phyloP scores from a whole-genome alignment of 805 yeast genomes.

The Saturnispora dispora region DNA sequence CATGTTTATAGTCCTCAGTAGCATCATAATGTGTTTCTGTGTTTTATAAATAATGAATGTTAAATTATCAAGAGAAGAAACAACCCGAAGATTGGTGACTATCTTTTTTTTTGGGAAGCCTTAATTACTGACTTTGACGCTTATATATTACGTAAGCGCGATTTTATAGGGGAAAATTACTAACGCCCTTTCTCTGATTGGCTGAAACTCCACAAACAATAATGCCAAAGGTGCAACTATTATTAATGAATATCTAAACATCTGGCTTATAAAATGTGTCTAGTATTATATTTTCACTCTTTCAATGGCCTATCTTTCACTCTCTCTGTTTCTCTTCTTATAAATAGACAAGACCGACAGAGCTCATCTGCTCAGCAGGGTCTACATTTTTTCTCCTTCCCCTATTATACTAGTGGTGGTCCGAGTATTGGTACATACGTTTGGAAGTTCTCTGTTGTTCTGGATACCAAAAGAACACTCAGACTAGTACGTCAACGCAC shows the following conservation, averaged over 20 bases:
- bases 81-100: not conserved
- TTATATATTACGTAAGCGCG: not conserved
- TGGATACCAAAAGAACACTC: not conserved
- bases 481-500: not conserved
- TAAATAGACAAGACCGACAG: too few relatives aligned
- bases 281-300: not conserved
- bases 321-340: too few relatives aligned
- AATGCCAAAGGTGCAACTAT: too few relatives aligned
- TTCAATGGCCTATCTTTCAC: not conserved
- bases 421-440: not conserved
- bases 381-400: not conserved
- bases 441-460: not conserved
- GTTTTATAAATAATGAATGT: not conserved
- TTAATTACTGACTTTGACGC: not conserved
- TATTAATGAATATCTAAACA: too few relatives aligned
- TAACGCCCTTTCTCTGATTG: not conserved
- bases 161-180: not conserved
- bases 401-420: not conserved
- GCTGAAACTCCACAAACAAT: not conserved
- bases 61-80: not conserved
- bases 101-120: not conserved
- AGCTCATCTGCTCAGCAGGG: conserved; percentile 5
- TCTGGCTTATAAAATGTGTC: too few relatives aligned
- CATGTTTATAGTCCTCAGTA: not conserved
- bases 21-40: not conserved